phyloP scores from a whole-genome alignment of 2,329 filamentous ascomycete genomes.

The Magnaporthiopsis incrustans region DNA sequence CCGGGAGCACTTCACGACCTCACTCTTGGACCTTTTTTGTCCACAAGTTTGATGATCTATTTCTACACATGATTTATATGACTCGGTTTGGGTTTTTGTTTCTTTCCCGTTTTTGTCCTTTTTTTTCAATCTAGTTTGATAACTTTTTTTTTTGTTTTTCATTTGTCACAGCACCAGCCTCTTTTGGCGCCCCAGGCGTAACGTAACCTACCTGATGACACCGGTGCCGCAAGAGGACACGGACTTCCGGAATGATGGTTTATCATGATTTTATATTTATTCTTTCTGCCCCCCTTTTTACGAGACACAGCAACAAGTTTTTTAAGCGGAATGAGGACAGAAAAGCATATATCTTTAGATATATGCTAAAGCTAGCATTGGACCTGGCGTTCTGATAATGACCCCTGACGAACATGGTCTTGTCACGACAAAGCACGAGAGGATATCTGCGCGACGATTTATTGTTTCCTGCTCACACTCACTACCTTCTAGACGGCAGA shows the following conservation, averaged over 20 bases:
- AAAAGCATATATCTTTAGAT: background rate
- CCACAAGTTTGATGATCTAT: conserved; percentile 18
- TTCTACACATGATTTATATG: conserved; percentile 29
- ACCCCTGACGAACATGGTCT: background rate
- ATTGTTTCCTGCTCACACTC: background rate
- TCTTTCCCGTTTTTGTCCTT: background rate
- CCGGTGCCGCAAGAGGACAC: background rate
- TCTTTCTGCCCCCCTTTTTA: background rate
- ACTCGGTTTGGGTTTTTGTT: conserved; percentile 9
- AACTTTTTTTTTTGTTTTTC: background rate
- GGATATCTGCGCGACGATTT: background rate
- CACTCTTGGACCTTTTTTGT: conserved; percentile 8
- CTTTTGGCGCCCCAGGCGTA: background rate
- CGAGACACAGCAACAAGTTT: background rate
- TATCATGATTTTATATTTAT: background rate
- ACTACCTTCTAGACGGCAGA: background rate
- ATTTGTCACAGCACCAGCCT: conserved; percentile 1
- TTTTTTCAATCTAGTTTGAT: conserved; percentile 1
- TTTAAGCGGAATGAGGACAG: background rate
- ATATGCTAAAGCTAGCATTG: background rate
- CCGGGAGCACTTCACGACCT: conserved; percentile 17
- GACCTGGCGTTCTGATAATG: background rate
- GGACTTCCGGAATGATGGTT: conserved; percentile 6
- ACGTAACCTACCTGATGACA: conserved; percentile 1
- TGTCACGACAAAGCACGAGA: background rate